Conservation (phyloP, 192 early-diverging fungal genomes). For the Podila clonocystis region DNA sequence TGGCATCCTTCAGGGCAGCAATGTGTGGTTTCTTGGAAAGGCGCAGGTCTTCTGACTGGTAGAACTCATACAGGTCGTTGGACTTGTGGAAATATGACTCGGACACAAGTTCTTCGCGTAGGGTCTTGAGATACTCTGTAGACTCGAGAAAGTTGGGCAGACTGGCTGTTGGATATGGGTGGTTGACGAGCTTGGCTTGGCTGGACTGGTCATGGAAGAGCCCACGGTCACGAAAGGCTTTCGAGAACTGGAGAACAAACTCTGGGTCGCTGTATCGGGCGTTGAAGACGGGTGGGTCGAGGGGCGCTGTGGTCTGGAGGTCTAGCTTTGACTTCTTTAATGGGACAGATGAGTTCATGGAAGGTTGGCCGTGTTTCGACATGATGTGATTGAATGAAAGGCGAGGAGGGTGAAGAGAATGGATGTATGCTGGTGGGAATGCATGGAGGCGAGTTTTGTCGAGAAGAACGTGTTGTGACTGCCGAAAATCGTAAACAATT, state of each 20-base stretch:
- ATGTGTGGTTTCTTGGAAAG: slow-evolving; percentile 52
- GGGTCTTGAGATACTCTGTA: slow-evolving; percentile 30
- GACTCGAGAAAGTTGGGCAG: slow-evolving; percentile 53
- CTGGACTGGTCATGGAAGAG: slow-evolving; percentile 34
- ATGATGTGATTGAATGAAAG: slow-evolving; percentile 5
- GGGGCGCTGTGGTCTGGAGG: neutral
- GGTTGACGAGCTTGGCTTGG: slow-evolving; percentile 17
- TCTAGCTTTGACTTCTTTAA: slow-evolving; percentile 30
- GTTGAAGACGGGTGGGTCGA: slow-evolving; percentile 47
- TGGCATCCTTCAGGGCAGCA: slow-evolving; percentile 59
- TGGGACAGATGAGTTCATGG: neutral
- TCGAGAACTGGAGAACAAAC: slow-evolving; percentile 37
- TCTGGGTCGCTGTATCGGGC: slow-evolving; percentile 39
- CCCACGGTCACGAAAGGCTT: slow-evolving; percentile 42
- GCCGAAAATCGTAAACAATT: slow-evolving; percentile 8
- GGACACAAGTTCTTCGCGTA: slow-evolving; percentile 48
- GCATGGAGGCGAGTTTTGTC: neutral
- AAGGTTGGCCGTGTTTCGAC: slow-evolving; percentile 26
- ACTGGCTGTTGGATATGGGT: slow-evolving; percentile 47
- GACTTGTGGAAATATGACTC: slow-evolving; percentile 60
- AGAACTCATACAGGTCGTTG: slow-evolving; percentile 79
- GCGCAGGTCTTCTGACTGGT: slow-evolving; percentile 72
- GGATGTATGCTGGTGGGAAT: neutral
- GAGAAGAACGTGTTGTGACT: neutral
- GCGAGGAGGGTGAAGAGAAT: neutral